phyloP scores from a whole-genome alignment of 2,329 filamentous ascomycete genomes.

The Diaporthe helianthi region DNA sequence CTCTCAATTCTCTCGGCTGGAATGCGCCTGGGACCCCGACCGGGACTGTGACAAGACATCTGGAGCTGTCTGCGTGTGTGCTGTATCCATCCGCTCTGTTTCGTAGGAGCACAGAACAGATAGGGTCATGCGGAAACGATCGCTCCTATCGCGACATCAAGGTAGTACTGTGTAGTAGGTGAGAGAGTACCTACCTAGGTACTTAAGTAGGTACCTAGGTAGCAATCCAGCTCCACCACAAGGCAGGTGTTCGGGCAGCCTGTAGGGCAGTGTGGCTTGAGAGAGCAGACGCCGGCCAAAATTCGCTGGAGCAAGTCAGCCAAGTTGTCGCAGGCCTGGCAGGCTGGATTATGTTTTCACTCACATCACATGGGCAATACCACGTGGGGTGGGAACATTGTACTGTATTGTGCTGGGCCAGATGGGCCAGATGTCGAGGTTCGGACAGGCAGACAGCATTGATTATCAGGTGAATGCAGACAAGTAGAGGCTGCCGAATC shows the following conservation, averaged over 20 bases:
- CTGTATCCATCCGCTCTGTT: not conserved
- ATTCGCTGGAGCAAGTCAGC: not conserved
- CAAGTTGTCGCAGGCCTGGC: not conserved
- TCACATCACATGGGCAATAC: not conserved
- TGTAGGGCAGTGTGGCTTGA: not conserved
- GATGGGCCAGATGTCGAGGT: not conserved
- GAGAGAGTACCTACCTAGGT: too few relatives aligned
- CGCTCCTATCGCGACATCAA: constrained; percentile 8
- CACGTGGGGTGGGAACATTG: not conserved
- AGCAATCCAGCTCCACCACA: constrained; percentile 8
- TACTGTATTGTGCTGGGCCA: too few relatives aligned
- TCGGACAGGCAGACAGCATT: too few relatives aligned
- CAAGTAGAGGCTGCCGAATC: not conserved
- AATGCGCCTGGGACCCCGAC: not conserved
- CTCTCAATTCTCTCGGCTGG: constrained; percentile 2
- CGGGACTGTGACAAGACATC: not conserved
- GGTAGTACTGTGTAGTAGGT: too few relatives aligned
- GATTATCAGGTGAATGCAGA: too few relatives aligned
- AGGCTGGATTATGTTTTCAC: not conserved
- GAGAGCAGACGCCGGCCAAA: not conserved
- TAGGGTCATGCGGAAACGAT: not conserved
- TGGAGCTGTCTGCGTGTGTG: too few relatives aligned
- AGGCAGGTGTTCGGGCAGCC: not conserved
- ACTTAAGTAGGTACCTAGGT: too few relatives aligned
- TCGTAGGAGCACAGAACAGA: not conserved